Evolutionary conservation across 2,329 filamentous ascomycete species (phyloP), one percentile per base, ranked within the genome.

Genomic region (Colletotrichum tofieldiae): DNA sequence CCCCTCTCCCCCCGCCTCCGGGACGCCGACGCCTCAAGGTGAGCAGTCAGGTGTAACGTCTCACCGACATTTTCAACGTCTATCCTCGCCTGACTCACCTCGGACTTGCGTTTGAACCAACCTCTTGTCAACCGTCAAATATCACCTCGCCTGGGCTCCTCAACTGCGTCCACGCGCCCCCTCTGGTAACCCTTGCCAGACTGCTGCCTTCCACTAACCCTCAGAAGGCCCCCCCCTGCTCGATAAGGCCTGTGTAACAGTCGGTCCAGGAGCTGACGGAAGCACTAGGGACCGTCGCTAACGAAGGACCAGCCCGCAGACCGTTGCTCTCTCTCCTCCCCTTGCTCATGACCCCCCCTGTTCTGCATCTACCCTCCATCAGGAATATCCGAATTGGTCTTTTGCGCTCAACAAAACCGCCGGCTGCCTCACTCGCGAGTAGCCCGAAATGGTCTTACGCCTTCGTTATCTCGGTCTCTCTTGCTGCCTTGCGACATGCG

Each of bases 1-100:
- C 23, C 23, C 23, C 23, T 26, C 23, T 26, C 23, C 23, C 23
- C 23, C 23, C 23, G 23, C 23, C 37, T 23, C 26, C 23, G n/a
- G 8, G 23, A 41, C 49, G 23, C 37, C 49, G 37, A 29, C 37
- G 23, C 11, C 26, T 26, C 59, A 61, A 72, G 70, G 70, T 70
- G 70, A 72, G 70, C 65, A 72, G 70, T 72, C 65, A 70, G 54
- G 70, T 70, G 65, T 65, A 70, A 60, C 70, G 52, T 70, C 60
- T 72, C 60, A 70, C 59, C 70, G 65, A 72, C 70, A 70, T 65
- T 29, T 69, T 37, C 37, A 45, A 54, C 45, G 26, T 58, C 41
- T 52, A 11, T 16, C 12, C 67, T 66, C 63, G 65, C 37, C 20
- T 20, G 69, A 52, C 43, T 59, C 52, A 45, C 45, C 32, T 43